These are phyloP conservation scores for Arachis monticola DNA, from an alignment of 331 rosid genomes.

Conservation along the genomic window DNA sequence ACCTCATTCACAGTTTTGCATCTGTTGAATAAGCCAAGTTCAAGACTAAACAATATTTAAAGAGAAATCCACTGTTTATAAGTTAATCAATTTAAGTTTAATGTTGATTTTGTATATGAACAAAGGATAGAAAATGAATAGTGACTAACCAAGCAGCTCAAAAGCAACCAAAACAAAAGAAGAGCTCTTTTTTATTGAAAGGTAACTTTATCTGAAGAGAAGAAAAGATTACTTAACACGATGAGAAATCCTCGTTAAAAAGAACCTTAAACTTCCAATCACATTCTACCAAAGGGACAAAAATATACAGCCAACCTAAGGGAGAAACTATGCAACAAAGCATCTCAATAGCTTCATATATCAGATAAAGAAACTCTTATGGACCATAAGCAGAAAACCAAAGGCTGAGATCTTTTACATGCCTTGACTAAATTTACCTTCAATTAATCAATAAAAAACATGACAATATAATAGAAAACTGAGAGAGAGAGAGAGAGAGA, in stretches of 20 bases:
- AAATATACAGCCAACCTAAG: neutral
- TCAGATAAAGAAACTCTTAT: neutral
- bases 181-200: neutral
- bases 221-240: neutral
- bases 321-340: neutral
- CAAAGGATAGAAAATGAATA: neutral
- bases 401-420: neutral
- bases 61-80: conserved; percentile 19
- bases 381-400: too few species aligned
- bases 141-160: neutral
- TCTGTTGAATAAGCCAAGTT: conserved; percentile 26
- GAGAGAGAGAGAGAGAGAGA: too few species aligned
- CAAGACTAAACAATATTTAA: neutral
- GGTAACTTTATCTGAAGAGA: too few species aligned
- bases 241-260: neutral
- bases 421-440: neutral
- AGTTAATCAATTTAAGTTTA: conserved; percentile 28
- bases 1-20: conserved; percentile 31
- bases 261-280: neutral
- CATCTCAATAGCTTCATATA: neutral
- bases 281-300: neutral
- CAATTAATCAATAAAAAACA: neutral
- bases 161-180: conserved; percentile 12
- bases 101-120: conserved; percentile 6
- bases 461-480: neutral